Conservation (phyloP, 2,329 filamentous ascomycete genomes). For the Phyllosticta capitalensis region DNA sequence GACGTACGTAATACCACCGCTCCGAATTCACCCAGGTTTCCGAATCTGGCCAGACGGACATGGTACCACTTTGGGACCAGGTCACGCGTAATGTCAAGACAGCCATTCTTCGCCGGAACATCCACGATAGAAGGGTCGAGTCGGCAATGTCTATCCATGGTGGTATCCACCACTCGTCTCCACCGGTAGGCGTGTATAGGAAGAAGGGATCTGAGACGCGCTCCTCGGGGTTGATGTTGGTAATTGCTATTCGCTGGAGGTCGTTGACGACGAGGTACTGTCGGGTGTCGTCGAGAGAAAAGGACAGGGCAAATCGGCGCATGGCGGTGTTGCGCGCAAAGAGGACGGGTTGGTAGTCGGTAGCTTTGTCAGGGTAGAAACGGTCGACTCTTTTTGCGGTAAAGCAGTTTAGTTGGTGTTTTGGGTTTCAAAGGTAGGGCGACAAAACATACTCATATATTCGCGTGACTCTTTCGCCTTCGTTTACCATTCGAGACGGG, state of each 20-base stretch:
- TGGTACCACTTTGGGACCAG: not conserved
- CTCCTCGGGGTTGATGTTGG: not conserved
- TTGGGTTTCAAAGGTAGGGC: not conserved
- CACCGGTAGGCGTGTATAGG: not conserved
- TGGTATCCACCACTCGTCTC: not conserved
- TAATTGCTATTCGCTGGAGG: slow-evolving; percentile 3
- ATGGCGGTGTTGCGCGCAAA: not conserved
- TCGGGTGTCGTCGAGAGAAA: not conserved
- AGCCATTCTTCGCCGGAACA: not conserved
- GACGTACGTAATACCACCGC: not conserved
- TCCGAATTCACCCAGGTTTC: not conserved
- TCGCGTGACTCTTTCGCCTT: not conserved
- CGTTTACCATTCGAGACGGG: slow-evolving; percentile 1
- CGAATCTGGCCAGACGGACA: slow-evolving; percentile 4
- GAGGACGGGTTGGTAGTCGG: not conserved
- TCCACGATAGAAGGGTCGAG: not conserved
- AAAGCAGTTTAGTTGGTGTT: not conserved
- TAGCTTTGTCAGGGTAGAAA: not conserved
- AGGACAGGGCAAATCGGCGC: slow-evolving; percentile 1
- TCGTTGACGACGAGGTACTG: slow-evolving; percentile 8
- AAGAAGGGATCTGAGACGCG: not conserved
- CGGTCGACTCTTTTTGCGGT: not conserved
- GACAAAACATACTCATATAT: not conserved
- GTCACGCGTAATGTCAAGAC: not conserved
- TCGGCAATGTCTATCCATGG: slow-evolving; percentile 6